Base-by-base conservation (phyloP, 1,139 yeast genomes). In the Yamadazyma oceani region DNA sequence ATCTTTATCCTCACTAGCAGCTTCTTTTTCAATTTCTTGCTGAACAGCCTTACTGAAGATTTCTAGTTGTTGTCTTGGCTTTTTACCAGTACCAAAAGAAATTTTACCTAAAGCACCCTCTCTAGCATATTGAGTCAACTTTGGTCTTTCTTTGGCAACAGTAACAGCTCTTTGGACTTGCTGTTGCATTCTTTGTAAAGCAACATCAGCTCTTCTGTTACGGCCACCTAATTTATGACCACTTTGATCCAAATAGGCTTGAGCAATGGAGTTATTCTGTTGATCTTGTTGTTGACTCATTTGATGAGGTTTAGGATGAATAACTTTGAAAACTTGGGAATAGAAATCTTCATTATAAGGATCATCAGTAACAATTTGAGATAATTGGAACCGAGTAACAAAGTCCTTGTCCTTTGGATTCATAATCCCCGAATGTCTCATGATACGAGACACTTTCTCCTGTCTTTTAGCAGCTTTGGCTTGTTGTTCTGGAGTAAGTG, bases 281-380 rank as follows among this genome's bases (percentile, higher is more conserved):
- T 78, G 62, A 26, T 58, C 57, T 65, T 74, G 64, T 66, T 75
- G 55, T 66, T 71, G 47, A 48, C 68, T 54, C 54, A 61, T 54
- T 57, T 64, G 65, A 66, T 70, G 51, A 48, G 80, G 70, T 57
- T 83, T 72, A 19, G 78, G 77, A 50, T 77, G 94, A 55, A 92
- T 78, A 34, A 92, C 89, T 57, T 90, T 86, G 65, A 80, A 87
- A 29, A 94, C 97, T 62, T 92, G 97, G 54, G 86, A 89, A 59
- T 92, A 92, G 55, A 92, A 94, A 66, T 94, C 98, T 61, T 92
- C 98, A 55, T 88, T 89, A 61, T 86, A 88, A 9, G 98, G 98
- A 60, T 94, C 98, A 41, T 90, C 97, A 14, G 97, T 86, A 32
- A 92, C 97, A 63, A 92, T 85, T 58, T 90, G 97, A 34, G 96